Percentiles rank a stretch among this genome's conserved stretches.
Evolutionary conservation across 129 eudicot genomes (phyloP).

Genomic region (Ambrosia artemisiifolia): DNA sequence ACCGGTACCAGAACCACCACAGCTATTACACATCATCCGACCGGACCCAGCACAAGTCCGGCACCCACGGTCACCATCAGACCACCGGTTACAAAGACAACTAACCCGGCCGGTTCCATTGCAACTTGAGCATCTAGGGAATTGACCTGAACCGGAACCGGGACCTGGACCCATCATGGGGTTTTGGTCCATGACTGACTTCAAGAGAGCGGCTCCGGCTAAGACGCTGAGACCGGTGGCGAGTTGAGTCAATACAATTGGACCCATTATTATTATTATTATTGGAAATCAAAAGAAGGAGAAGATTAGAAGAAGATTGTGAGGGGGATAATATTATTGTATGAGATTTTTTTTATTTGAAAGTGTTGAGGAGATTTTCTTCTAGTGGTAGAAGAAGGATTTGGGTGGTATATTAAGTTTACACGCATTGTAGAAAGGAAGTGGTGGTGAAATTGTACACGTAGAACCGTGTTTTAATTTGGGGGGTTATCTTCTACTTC

Average conservation of each 20-base stretch:
- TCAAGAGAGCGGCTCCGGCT: constrained; percentile 75
- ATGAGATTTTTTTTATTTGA: neutral
- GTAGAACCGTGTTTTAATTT: constrained; percentile 34
- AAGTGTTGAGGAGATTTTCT: neutral
- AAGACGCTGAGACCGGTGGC: constrained; percentile 74
- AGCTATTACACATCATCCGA: constrained; percentile 80
- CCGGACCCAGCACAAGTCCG: constrained; percentile 89
- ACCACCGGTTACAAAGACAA: constrained; percentile 80
- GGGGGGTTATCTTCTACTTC: constrained; percentile 20
- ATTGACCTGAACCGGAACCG: constrained; percentile 47
- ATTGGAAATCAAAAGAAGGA: neutral
- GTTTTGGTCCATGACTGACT: constrained; percentile 61
- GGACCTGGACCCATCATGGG: constrained; percentile 44
- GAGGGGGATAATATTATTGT: neutral
- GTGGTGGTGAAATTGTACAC: constrained; percentile 63
- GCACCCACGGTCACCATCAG: constrained; percentile 87
- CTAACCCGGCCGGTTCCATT: constrained; percentile 79
- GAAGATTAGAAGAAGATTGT: too few relatives aligned
- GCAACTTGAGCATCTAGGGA: constrained; percentile 73
- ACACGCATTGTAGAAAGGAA: neutral
- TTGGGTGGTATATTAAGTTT: neutral
- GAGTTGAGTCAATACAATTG: constrained; percentile 60
- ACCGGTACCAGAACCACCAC: constrained; percentile 93
- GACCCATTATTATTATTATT: constrained; percentile 43
- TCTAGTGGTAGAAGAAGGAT: neutral